Conservation (phyloP, 208 protist species). For the Acanthamoeba castellanii region DNA sequence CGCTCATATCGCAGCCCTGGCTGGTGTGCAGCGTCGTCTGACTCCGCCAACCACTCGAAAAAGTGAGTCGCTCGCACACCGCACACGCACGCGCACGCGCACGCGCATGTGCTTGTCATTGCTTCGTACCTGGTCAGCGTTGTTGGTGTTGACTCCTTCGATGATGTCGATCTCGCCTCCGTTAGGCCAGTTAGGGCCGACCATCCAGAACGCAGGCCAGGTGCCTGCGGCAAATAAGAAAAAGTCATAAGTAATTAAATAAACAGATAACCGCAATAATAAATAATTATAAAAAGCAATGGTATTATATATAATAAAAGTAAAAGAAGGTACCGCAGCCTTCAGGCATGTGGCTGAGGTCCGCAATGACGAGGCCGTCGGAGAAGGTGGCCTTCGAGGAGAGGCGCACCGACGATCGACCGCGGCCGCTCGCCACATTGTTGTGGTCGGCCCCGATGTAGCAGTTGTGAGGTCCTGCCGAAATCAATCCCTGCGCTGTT, state of each 20-base stretch:
- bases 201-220: slow-evolving; percentile 76
- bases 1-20: slow-evolving; percentile 50
- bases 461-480: not conserved
- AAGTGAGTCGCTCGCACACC: too few species aligned
- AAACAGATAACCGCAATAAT: too few species aligned
- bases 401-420: slow-evolving; percentile 24
- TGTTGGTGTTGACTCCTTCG: slow-evolving; percentile 68
- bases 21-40: slow-evolving; percentile 72
- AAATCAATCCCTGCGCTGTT: not conserved
- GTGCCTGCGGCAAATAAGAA: not conserved
- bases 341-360: slow-evolving; percentile 70
- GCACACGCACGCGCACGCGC: not conserved
- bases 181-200: slow-evolving; percentile 70
- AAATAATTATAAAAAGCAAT: too few species aligned
- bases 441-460: slow-evolving; percentile 48
- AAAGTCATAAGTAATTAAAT: too few species aligned
- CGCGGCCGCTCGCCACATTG: not conserved
- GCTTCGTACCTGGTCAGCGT: slow-evolving; percentile 52
- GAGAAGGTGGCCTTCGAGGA: slow-evolving; percentile 47
- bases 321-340: slow-evolving; percentile 60
- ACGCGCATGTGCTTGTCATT: too few species aligned
- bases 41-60: too few species aligned
- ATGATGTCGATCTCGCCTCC: slow-evolving; percentile 78
- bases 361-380: slow-evolving; percentile 53
- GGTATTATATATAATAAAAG: too few species aligned